Conservation (phyloP, 2,329 filamentous ascomycete genomes). For the Calonectria ilicicola region DNA sequence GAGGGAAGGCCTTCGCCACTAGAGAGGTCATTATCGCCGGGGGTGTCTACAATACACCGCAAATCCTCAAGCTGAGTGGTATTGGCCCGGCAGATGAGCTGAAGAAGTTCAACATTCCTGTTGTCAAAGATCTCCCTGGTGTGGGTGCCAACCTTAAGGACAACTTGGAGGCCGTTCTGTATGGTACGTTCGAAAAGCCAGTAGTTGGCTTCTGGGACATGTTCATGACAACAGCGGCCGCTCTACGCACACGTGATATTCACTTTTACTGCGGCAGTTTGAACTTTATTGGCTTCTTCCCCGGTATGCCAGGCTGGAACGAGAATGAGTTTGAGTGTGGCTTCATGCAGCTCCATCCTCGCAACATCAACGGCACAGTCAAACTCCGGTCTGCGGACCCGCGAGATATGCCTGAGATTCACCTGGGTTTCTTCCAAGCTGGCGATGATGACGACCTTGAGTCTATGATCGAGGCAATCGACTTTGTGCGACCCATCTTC, state of each 20-base stretch:
- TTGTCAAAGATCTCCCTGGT: not conserved
- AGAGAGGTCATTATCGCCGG: not conserved
- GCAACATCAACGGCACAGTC: slow-evolving; percentile 73
- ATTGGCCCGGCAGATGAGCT: not conserved
- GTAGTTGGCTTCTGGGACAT: not conserved
- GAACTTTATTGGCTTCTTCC: not conserved
- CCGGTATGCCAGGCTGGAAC: not conserved
- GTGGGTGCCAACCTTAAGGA: not conserved
- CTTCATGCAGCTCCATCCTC: slow-evolving; percentile 57
- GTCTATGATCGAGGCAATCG: slow-evolving; percentile 67
- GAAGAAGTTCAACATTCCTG: not conserved
- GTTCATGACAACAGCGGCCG: not conserved
- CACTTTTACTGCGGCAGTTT: not conserved
- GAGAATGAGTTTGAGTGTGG: not conserved
- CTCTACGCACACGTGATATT: not conserved
- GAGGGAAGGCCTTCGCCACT: not conserved
- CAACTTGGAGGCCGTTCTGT: not conserved
- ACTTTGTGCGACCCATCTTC: slow-evolving; percentile 56
- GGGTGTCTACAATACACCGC: not conserved
- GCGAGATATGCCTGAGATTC: slow-evolving; percentile 71
- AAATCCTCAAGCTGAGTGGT: not conserved
- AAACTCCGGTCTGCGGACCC: slow-evolving; percentile 71
- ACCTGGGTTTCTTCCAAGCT: slow-evolving; percentile 70
- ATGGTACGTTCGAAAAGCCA: not conserved
- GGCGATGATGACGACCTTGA: slow-evolving; percentile 64